Evolutionary conservation across 768 basidiomycete species (phyloP).

Genomic region (Termitomyces sp.): DNA sequence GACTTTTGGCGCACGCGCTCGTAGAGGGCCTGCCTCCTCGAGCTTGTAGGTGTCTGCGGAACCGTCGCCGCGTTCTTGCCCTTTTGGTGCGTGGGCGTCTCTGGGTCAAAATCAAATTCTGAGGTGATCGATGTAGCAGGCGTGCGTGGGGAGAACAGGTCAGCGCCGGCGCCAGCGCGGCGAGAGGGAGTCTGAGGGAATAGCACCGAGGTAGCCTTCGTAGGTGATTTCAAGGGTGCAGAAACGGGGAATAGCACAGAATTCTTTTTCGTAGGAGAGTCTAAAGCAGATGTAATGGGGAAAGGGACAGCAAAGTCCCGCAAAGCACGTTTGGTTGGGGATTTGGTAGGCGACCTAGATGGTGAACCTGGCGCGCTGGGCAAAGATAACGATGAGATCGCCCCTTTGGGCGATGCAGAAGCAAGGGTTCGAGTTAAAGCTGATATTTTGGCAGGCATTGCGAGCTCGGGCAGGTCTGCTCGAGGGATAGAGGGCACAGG

Average conservation of each 20-base stretch:
- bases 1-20: conserved; percentile 78
- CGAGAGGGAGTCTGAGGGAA: conserved; percentile 70
- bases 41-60: conserved; percentile 67
- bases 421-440: conserved; percentile 68
- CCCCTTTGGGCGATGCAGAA: conserved; percentile 68
- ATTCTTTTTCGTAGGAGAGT: conserved; percentile 6
- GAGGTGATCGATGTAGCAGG: conserved; percentile 32
- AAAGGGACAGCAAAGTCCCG: conserved; percentile 18
- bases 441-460: conserved; percentile 51
- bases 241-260: conserved; percentile 1
- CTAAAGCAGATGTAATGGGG: neutral
- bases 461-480: conserved; percentile 62
- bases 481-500: conserved; percentile 58
- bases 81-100: conserved; percentile 64
- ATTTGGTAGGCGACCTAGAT: conserved; percentile 31
- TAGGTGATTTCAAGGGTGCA: conserved; percentile 1
- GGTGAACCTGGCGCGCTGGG: conserved; percentile 39
- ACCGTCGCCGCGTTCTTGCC: conserved; percentile 51
- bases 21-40: conserved; percentile 75
- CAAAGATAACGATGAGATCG: conserved; percentile 34
- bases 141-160: conserved; percentile 43
- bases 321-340: conserved; percentile 31
- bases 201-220: conserved; percentile 24
- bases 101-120: conserved; percentile 39
- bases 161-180: conserved; percentile 32